Evolutionary conservation across 2,329 filamentous ascomycete genomes (phyloP).

Genomic region (Beauveria brongniartii): DNA sequence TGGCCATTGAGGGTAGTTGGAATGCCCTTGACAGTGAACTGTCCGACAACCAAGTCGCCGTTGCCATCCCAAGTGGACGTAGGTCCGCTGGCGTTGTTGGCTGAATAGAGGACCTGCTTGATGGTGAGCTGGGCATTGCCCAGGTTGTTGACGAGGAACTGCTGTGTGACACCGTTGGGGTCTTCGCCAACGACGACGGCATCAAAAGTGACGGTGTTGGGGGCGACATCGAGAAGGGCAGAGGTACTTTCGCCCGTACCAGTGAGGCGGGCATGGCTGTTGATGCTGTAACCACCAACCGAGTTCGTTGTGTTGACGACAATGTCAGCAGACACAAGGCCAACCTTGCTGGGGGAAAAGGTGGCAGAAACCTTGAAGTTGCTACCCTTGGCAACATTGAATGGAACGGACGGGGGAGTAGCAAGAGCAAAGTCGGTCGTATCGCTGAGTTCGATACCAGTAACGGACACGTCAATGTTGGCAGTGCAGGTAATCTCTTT

Average conservation of each 20-base stretch:
- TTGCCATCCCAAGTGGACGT: conserved; percentile 30
- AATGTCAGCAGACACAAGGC: conserved; percentile 39
- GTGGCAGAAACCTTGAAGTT: conserved; percentile 34
- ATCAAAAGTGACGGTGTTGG: conserved; percentile 40
- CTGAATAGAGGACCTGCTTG: conserved; percentile 35
- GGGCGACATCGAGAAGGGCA: conserved; percentile 39
- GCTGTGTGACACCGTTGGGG: conserved; percentile 31
- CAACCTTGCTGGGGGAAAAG: conserved; percentile 39
- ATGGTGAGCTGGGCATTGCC: conserved; percentile 40
- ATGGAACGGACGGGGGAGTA: conserved; percentile 23
- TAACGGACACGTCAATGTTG: conserved; percentile 34
- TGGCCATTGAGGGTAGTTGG: conserved; percentile 36
- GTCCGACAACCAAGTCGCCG: conserved; percentile 31
- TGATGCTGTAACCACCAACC: conserved; percentile 36
- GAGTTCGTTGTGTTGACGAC: conserved; percentile 40
- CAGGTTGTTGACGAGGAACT: conserved; percentile 39
- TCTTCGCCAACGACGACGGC: conserved; percentile 38
- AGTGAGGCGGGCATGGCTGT: conserved; percentile 36
- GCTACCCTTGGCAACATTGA: conserved; percentile 25
- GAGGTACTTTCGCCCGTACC: conserved; percentile 39
- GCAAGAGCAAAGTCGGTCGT: conserved; percentile 29
- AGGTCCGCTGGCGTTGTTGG: conserved; percentile 35
- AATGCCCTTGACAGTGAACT: conserved; percentile 40
- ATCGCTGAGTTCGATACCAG: conserved; percentile 26
- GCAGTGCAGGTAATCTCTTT: conserved; percentile 39